These are phyloP conservation scores for Sugiyamaella sp. DNA, from an alignment of 1,139 yeast species.

Conservation along the genomic window DNA sequence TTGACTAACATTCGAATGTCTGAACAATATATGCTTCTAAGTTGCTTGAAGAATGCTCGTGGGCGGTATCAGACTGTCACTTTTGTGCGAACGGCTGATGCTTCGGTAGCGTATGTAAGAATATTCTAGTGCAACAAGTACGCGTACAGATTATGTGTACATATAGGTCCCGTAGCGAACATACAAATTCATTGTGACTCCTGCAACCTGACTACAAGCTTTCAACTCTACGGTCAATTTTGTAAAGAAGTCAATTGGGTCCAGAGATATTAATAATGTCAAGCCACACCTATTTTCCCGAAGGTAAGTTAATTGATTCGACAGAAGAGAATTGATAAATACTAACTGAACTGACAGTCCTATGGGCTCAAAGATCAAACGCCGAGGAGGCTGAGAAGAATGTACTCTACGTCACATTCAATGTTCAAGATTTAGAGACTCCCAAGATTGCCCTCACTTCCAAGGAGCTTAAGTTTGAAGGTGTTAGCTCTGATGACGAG, in stretches of 20 bases:
- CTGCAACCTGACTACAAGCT: no score
- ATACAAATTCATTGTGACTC: not conserved
- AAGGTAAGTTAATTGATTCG: constrained; percentile 21
- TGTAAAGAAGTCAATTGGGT: not conserved
- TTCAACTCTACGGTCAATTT: not conserved
- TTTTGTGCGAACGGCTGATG: no score
- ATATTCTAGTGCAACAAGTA: not conserved
- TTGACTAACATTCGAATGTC: not conserved
- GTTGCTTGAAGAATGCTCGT: not conserved
- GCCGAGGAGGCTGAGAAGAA: constrained; percentile 72
- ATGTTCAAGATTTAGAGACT: constrained; percentile 68
- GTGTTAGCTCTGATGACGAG: constrained; percentile 41
- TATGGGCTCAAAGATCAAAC: constrained; percentile 96
- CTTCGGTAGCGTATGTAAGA: no score
- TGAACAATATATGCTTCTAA: not conserved
- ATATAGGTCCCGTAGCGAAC: not conserved
- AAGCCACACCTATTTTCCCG: constrained; percentile 23
- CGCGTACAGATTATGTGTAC: no score
- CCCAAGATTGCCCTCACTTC: constrained; percentile 66
- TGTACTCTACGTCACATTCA: constrained; percentile 71
- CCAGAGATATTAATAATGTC: constrained; percentile 7
- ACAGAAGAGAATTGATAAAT: constrained; percentile 10
- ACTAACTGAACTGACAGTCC: constrained; percentile 47
- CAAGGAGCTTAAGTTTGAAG: constrained; percentile 59
- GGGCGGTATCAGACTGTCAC: no score